Base-by-base conservation (phyloP, 495 filamentous ascomycete genomes). In the Neurospora sublineolata region DNA sequence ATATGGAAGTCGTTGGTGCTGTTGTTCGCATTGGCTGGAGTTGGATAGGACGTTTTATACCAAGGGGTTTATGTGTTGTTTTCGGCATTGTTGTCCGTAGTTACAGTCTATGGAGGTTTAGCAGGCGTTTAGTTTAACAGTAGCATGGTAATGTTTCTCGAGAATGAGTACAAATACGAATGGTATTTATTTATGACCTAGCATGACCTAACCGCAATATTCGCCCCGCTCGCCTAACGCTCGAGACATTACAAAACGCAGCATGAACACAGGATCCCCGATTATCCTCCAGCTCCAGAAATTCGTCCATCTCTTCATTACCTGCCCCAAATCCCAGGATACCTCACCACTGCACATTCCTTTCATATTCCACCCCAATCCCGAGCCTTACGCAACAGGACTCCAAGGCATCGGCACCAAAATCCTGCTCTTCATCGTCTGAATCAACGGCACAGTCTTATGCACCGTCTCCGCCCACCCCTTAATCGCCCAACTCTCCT, bases 401-500 rank as follows among this genome's bases (percentile, higher is more conserved):
- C 92, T 94, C 95, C 95, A 99, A 9, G 93, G 90, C 91, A 97
- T 93, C 5, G 96, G 93, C 71, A 98, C 91, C 77, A 99, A 79
- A 77, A 99, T 94, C 78, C 91, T 86, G 79, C 92, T 95, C 86
- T 94, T 92, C 95, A 99, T 99, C 70, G 83, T 90, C 85, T 96
- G 93, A 77, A 99, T 99, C 69, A 99, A 85, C 23, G 95, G 95
- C 46, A 99, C 96, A 1, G 95, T 99, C 86, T 97, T 97, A 83
- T 99, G 95, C 41, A 99, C 95, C 41, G 95, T 99, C 76, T 97
- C 94, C 16, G 93, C 93, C 95, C 95, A 99, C 20, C 95, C 96
- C 73, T 96, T 91, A 46, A 97, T 89, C 70, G 89, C 87, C 95
- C 96, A 99, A 75, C 94, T 97, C 87, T 94, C 89, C 86, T 99